Percentiles rank a stretch among this genome's conserved stretches.
Evolutionary conservation across 106 monocot genomes (phyloP).

Genomic region (Dioscorea alata): DNA sequence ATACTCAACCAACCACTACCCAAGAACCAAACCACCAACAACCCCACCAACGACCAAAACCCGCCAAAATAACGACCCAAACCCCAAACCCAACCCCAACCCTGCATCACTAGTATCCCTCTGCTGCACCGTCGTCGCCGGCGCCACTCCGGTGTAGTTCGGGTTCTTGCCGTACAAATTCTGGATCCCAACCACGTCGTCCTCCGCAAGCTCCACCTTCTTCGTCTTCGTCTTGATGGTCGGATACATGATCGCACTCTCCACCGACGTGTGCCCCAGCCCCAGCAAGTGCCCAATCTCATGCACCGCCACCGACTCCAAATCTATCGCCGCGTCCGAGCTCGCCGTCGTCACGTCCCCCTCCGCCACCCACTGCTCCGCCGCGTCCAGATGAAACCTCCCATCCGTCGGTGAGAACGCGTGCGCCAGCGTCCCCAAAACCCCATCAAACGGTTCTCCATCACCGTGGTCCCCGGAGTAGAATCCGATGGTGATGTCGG

Average conservation of each 20-base stretch:
- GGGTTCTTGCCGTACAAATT: conserved; percentile 74
- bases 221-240: conserved; percentile 35
- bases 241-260: conserved; percentile 61
- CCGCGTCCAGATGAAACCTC: conserved; percentile 76
- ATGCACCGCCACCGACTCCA: conserved; percentile 97
- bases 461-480: conserved; percentile 76
- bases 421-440: conserved; percentile 81
- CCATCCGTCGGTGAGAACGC: conserved; percentile 93
- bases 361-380: conserved; percentile 66
- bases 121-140: conserved; percentile 7
- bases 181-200: conserved; percentile 73
- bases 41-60: too few species aligned
- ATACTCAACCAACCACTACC: too few species aligned
- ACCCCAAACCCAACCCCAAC: background rate
- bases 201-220: conserved; percentile 54
- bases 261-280: conserved; percentile 51
- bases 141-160: conserved; percentile 18
- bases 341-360: conserved; percentile 30
- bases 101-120: background rate
- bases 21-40: too few species aligned
- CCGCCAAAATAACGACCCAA: too few species aligned
- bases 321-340: conserved; percentile 46
- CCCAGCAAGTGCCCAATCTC: conserved; percentile 80
- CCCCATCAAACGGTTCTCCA: conserved; percentile 79
- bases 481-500: conserved; percentile 83